phyloP scores from a whole-genome alignment of 371 early-diverging fungal genomes.

The Circinella umbellata region DNA sequence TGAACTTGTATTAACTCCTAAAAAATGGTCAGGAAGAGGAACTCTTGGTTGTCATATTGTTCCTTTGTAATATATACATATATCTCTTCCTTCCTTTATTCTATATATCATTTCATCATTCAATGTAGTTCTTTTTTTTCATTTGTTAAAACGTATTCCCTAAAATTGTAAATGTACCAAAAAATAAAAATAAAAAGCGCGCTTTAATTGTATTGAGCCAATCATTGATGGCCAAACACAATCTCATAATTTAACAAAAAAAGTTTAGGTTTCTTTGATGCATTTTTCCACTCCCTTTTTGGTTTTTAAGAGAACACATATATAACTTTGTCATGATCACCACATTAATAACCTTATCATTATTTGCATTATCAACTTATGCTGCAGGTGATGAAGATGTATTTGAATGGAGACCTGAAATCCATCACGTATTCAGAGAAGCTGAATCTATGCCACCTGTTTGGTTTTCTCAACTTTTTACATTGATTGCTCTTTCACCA shows the following conservation, averaged over 20 bases:
- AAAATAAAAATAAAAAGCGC: too few species aligned
- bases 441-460: slow-evolving; percentile 66
- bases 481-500: slow-evolving; percentile 63
- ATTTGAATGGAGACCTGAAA: slow-evolving; percentile 63
- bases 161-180: too few species aligned
- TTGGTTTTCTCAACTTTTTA: slow-evolving; percentile 62
- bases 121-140: background rate
- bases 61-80: slow-evolving; percentile 24
- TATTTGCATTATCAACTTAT: slow-evolving; percentile 6
- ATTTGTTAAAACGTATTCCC: too few species aligned
- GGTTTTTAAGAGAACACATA: too few species aligned
- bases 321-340: background rate
- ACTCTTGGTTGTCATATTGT: slow-evolving; percentile 70
- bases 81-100: background rate
- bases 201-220: too few species aligned
- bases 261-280: too few species aligned
- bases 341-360: slow-evolving; percentile 1
- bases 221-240: too few species aligned
- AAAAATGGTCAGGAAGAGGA: slow-evolving; percentile 79
- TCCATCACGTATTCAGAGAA: slow-evolving; percentile 69
- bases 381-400: slow-evolving; percentile 55
- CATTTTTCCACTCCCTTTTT: too few species aligned
- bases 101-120: background rate
- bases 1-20: slow-evolving; percentile 58
- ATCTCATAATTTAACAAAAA: too few species aligned